These are phyloP conservation scores for Dryadomyces quercivorus DNA, from an alignment of 2,329 filamentous ascomycete species.

Conservation along the genomic window DNA sequence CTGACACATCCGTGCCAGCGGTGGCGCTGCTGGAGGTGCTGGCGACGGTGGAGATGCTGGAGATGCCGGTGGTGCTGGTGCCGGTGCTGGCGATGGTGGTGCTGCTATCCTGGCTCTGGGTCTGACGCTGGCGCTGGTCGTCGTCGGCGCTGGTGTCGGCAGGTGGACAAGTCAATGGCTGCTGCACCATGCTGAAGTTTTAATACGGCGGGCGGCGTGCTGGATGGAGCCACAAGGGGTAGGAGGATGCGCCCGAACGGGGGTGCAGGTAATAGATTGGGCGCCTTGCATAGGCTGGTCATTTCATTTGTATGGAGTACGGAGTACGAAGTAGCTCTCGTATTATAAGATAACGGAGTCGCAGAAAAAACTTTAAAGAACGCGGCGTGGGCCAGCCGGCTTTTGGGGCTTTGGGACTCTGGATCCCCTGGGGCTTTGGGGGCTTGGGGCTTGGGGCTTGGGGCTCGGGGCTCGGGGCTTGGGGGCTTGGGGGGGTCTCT, in stretches of 20 bases:
- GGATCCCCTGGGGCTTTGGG: not conserved
- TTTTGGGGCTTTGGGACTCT: not conserved
- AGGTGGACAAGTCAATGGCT: not conserved
- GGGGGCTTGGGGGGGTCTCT: no score
- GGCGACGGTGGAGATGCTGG: not conserved
- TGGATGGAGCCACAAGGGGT: not conserved
- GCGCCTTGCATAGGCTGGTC: not conserved
- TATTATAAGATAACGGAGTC: no score
- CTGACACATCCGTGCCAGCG: no score
- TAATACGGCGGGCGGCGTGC: not conserved
- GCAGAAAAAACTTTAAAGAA: no score
- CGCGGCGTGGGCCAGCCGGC: no score
- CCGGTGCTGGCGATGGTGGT: conserved; percentile 3
- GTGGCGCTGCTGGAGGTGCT: not conserved
- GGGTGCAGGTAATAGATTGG: not conserved
- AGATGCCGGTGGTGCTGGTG: conserved; percentile 8
- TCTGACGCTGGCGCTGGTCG: not conserved
- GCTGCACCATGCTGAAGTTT: not conserved
- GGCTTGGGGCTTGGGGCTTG: no score
- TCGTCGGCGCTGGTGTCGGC: not conserved
- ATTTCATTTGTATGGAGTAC: not conserved
- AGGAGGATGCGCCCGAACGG: not conserved
- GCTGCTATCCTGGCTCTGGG: not conserved
- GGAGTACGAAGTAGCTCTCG: not conserved
- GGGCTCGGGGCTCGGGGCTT: no score